Evolutionary conservation across 2,329 filamentous ascomycete genomes (phyloP).

Genomic region (Ceratocystis smalleyi): DNA sequence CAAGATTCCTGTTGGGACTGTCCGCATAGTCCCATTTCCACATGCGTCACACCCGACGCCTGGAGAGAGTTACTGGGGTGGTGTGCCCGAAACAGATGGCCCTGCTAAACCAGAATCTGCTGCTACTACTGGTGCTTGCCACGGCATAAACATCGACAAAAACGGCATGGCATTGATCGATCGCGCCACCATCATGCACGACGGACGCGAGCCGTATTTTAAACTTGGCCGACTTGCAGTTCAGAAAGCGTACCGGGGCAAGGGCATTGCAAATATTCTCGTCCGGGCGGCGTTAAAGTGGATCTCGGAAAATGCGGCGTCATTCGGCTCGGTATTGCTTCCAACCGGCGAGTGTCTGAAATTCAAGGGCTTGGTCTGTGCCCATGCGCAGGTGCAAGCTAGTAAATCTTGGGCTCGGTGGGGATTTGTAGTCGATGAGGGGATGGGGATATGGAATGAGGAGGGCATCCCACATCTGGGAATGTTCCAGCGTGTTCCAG

Average conservation of each 20-base stretch:
- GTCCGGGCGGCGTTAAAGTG: slow-evolving; percentile 54
- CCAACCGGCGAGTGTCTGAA: slow-evolving; percentile 29
- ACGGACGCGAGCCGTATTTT: slow-evolving; percentile 58
- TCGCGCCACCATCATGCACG: slow-evolving; percentile 36
- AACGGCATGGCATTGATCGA: slow-evolving; percentile 23
- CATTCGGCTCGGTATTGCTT: slow-evolving; percentile 25
- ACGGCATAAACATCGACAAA: slow-evolving; percentile 16
- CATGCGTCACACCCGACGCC: slow-evolving; percentile 47
- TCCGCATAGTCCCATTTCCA: slow-evolving; percentile 69
- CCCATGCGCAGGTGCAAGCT: slow-evolving; percentile 60
- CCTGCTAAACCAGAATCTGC: not conserved
- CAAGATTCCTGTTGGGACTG: slow-evolving; percentile 50
- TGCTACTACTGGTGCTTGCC: not conserved
- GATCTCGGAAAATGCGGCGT: slow-evolving; percentile 43
- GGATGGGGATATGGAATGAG: slow-evolving; percentile 64
- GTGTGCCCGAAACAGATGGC: slow-evolving; percentile 23
- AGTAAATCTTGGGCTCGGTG: slow-evolving; percentile 50
- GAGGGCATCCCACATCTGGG: slow-evolving; percentile 74
- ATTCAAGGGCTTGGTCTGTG: slow-evolving; percentile 55
- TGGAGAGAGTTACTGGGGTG: slow-evolving; percentile 35
- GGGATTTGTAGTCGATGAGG: slow-evolving; percentile 60
- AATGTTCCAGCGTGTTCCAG: slow-evolving; percentile 49
- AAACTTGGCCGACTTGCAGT: slow-evolving; percentile 71
- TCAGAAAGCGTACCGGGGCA: slow-evolving; percentile 46
- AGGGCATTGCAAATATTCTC: slow-evolving; percentile 48